Base-by-base conservation (phyloP, 2,329 filamentous ascomycete species). In the Aspergillus quadricinctus region DNA sequence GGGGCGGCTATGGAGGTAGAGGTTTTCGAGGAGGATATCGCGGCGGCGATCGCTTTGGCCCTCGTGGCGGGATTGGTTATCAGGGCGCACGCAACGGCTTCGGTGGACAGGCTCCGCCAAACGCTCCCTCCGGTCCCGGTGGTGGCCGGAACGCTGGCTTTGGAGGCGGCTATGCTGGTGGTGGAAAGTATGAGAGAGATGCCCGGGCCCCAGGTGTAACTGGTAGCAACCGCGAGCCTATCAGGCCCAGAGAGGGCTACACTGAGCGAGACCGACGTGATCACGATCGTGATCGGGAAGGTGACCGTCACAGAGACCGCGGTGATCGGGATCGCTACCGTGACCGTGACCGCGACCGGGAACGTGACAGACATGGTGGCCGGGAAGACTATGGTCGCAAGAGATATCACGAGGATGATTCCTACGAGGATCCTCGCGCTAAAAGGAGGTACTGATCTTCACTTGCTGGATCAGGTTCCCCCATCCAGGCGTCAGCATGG, bases 151-250 rank as follows among this genome's bases (percentile, higher is more conserved):
- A 77, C 50, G 80, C 79, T 61, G 80, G 78, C 37, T 79, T 78
- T 61, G 80, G 75, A 60, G 75, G 74, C 57, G 78, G 82, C 77
- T 82, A 61, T 62, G 67, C 66, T 52, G 68, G 72, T 57, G 78
- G 77, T 58, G 69, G 68, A 54, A 72, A 79, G 58, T 77, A 78
- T 64, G 79, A 81, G 65, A 80, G 84, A 62, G 81, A 84, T 64
- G 75, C 69, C 64, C 75, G 81, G 57, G 80, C 82, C 23, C 43
- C 43, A 14, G 43, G 43, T 56, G 77, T 78, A 46, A 88, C 85
- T 55, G 89, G 89, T 63, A 89, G 89, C 77, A 94, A 95, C 76
- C 88, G 88, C 75, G 91, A 95, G 72, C 90, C 90, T 59, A 84
- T 94, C 71, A 87, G 88, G 68, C 84, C 85, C 53, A 77, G 86